Evolutionary conservation across 768 basidiomycete genomes (phyloP).

Genomic region (Trametes cubensis): DNA sequence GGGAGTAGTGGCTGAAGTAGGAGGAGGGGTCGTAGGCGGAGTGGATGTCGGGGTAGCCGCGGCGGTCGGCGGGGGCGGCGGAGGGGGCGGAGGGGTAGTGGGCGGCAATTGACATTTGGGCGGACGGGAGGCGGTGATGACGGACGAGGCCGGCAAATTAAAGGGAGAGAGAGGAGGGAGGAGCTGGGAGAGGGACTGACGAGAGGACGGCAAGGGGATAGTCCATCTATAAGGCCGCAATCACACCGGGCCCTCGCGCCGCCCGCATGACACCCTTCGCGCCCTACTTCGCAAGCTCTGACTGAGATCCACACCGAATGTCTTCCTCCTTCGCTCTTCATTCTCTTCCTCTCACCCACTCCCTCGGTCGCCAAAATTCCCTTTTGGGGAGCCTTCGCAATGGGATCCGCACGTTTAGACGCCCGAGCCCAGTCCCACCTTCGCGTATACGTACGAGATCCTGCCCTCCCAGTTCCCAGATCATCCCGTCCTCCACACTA

Average conservation of each 20-base stretch:
- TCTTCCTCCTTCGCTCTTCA: constrained; percentile 9
- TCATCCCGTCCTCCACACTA: not conserved
- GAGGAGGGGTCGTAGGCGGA: constrained; percentile 19
- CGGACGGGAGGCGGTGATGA: not conserved
- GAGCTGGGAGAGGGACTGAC: constrained; percentile 1
- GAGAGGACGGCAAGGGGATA: constrained; percentile 6
- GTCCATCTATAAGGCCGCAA: constrained; percentile 11
- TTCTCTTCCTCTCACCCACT: not conserved
- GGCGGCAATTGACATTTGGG: constrained; percentile 22
- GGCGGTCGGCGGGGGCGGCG: constrained; percentile 12
- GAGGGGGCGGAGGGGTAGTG: constrained; percentile 8
- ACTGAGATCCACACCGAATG: constrained; percentile 7
- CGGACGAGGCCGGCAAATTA: constrained; percentile 12
- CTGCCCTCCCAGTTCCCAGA: not conserved
- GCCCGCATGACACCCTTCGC: not conserved
- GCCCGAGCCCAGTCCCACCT: not conserved
- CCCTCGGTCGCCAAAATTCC: not conserved
- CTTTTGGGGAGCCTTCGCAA: constrained; percentile 12
- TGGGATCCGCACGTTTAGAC: constrained; percentile 12
- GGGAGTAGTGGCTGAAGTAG: constrained; percentile 14
- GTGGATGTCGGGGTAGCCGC: constrained; percentile 17
- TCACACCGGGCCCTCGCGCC: constrained; percentile 7
- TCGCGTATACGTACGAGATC: constrained; percentile 15
- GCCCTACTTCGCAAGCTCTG: constrained; percentile 1
- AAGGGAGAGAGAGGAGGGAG: not conserved